These are phyloP conservation scores for Solanum medicagineum DNA, from an alignment of 257 asterid species.

Conservation along the genomic window DNA sequence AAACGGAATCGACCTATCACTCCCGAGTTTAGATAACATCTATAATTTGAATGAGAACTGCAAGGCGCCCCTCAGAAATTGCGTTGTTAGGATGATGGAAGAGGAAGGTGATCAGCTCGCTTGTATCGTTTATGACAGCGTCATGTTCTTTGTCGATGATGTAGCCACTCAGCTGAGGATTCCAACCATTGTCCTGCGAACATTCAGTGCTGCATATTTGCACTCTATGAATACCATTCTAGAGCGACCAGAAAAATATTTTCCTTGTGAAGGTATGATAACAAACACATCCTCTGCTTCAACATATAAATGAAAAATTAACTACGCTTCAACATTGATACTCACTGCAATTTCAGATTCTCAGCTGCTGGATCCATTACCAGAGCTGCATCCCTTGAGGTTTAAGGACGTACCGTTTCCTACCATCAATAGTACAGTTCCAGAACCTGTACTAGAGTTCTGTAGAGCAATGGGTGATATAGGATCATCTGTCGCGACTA, in stretches of 20 bases:
- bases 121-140: neutral
- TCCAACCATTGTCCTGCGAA: neutral
- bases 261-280: neutral
- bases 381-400: conserved; percentile 14
- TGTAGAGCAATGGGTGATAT: neutral
- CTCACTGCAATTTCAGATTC: conserved; percentile 11
- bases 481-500: conserved; percentile 25
- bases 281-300: no score
- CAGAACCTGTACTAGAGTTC: conserved; percentile 5
- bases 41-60: conserved; percentile 19
- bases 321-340: neutral
- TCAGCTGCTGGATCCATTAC: conserved; percentile 12
- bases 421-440: neutral
- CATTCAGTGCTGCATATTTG: neutral
- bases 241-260: neutral
- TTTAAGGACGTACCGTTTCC: conserved; percentile 12
- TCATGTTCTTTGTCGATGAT: neutral
- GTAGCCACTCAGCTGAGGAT: neutral
- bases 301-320: no score
- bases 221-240: neutral
- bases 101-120: neutral
- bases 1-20: neutral
- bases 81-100: conserved; percentile 5
- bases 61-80: conserved; percentile 8
- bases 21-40: neutral